phyloP scores from a whole-genome alignment of 139 green algal genomes.

The Zygnema circumcarinatum region DNA sequence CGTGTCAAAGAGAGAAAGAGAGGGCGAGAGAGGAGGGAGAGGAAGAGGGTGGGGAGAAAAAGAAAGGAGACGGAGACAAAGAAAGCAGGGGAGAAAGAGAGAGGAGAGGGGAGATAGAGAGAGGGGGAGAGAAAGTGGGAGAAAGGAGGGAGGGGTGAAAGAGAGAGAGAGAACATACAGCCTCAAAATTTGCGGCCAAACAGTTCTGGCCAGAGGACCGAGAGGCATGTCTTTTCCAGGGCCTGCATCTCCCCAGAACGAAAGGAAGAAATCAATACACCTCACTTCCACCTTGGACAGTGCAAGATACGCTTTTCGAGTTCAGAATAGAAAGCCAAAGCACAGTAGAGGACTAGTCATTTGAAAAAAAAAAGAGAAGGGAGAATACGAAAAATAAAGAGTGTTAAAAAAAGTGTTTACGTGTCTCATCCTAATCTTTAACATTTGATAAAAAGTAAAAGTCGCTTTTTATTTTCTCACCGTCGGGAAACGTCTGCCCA shows the following conservation, averaged over 20 bases:
- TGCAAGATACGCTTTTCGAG: background rate
- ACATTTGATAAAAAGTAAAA: too few relatives aligned
- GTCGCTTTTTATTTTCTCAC: too few relatives aligned
- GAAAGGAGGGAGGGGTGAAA: background rate
- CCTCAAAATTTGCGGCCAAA: constrained; percentile 10
- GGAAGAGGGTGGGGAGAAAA: background rate
- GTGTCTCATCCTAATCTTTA: too few relatives aligned
- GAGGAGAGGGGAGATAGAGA: background rate
- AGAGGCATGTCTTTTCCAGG: background rate
- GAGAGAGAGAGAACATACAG: background rate
- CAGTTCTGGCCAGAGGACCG: background rate
- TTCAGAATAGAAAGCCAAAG: background rate
- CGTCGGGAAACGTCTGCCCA: background rate
- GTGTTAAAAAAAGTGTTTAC: too few relatives aligned
- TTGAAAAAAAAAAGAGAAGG: background rate
- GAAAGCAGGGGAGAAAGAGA: background rate
- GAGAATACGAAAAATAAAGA: too few relatives aligned
- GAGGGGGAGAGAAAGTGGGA: background rate
- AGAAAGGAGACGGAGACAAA: background rate
- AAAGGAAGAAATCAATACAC: background rate
- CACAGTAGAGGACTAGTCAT: background rate
- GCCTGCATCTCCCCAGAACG: background rate
- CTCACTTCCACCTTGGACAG: background rate
- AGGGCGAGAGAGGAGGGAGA: background rate
- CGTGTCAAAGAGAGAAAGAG: background rate